Evolutionary conservation across 345 rosid species (phyloP).

Genomic region (Angophora floribunda): DNA sequence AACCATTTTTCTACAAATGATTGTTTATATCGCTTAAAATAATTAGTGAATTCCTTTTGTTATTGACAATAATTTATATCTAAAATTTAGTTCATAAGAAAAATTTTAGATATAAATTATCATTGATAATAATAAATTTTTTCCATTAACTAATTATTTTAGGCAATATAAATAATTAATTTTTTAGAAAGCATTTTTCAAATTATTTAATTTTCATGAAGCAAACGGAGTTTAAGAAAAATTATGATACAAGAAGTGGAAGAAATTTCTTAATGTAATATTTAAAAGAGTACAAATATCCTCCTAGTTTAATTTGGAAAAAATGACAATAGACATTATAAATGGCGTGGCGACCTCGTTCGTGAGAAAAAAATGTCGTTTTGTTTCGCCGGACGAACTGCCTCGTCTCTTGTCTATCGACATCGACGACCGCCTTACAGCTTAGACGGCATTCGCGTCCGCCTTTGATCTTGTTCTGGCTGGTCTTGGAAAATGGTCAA

Average conservation of each 20-base stretch:
- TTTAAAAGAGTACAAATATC: no score
- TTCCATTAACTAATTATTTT: accelerated
- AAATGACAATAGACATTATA: background rate
- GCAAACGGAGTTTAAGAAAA: accelerated
- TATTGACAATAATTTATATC: background rate
- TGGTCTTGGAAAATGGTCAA: background rate
- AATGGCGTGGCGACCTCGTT: background rate
- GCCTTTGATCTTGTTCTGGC: background rate
- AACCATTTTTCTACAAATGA: background rate
- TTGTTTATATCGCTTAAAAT: accelerated
- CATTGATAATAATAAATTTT: accelerated
- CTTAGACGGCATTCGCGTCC: background rate
- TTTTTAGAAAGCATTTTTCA: background rate
- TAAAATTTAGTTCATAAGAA: background rate
- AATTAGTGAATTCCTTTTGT: background rate
- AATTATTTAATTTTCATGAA: background rate
- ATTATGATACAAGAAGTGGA: background rate
- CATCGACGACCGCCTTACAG: background rate
- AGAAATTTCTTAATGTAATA: background rate
- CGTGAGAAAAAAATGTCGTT: background rate
- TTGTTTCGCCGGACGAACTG: background rate
- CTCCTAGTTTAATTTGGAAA: background rate
- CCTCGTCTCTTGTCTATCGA: background rate
- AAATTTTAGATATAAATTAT: background rate
- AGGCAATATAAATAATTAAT: accelerated